A percentile compares a stretch with the other conserved stretches of the same genome.
Conservation (phyloP, 495 filamentous ascomycete genomes). For the Annulohypoxylon nitens region DNA sequence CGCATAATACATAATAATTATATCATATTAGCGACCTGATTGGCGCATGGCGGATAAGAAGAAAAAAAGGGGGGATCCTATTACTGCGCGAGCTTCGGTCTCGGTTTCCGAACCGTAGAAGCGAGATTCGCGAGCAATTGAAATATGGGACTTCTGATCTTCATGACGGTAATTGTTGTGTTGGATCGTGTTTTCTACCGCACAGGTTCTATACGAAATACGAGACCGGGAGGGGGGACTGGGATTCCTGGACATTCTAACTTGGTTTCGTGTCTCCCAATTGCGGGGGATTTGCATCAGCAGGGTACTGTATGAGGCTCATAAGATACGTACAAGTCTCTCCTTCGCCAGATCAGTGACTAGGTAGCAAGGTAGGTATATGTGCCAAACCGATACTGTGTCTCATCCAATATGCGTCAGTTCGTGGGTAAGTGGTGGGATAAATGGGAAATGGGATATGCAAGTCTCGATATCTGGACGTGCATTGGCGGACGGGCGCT, state of each 20-base stretch:
- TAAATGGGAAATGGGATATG: background rate
- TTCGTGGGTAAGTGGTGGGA: background rate
- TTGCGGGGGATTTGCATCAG: conserved; percentile 26
- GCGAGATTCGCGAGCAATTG: conserved; percentile 4
- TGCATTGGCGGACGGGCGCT: conserved; percentile 3
- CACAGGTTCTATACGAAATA: conserved; percentile 14
- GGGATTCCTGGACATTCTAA: background rate
- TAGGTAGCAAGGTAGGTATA: background rate
- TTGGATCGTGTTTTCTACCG: conserved; percentile 9
- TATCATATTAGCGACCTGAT: background rate
- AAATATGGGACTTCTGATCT: conserved; percentile 4
- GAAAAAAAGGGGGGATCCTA: conserved; percentile 4
- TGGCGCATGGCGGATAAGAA: background rate
- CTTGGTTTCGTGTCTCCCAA: conserved; percentile 13
- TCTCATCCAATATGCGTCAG: conserved; percentile 14
- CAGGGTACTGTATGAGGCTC: conserved; percentile 11
- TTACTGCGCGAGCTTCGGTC: conserved; percentile 11
- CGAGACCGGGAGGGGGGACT: conserved; percentile 19
- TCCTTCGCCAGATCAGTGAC: background rate
- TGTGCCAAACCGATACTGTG: conserved; percentile 25
- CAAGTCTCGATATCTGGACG: background rate
- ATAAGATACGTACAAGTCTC: background rate
- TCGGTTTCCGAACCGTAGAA: conserved; percentile 19
- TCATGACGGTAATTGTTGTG: conserved; percentile 3
- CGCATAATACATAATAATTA: background rate